phyloP scores from a whole-genome alignment of 768 basidiomycete genomes.

The Paxillus rubicundulus region DNA sequence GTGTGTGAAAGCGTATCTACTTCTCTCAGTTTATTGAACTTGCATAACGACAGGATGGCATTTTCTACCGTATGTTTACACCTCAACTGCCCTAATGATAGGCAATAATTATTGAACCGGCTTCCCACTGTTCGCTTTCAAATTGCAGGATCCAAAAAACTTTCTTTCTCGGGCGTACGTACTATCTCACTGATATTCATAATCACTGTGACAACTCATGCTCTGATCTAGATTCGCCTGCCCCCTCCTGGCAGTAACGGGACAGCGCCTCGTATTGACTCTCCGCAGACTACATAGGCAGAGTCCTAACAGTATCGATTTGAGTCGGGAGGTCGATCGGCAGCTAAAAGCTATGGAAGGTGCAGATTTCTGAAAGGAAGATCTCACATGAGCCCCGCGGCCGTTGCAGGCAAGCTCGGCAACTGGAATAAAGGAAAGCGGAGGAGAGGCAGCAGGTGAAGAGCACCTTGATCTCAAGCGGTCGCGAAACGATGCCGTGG shows the following conservation, averaged over 20 bases:
- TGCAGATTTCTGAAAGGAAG: background rate
- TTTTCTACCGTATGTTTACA: background rate
- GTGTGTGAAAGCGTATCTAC: background rate
- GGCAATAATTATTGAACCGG: background rate
- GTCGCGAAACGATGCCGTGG: background rate
- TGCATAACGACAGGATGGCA: background rate
- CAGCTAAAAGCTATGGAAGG: constrained; percentile 1
- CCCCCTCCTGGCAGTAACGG: constrained; percentile 14
- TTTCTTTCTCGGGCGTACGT: constrained; percentile 3
- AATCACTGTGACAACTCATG: background rate
- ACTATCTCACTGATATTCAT: background rate
- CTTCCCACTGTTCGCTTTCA: background rate
- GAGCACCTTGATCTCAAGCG: background rate
- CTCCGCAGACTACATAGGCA: constrained; percentile 8
- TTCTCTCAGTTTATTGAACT: background rate
- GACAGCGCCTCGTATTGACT: constrained; percentile 17
- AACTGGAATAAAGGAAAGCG: background rate
- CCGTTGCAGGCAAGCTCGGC: background rate
- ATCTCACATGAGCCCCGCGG: background rate
- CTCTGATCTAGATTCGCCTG: background rate
- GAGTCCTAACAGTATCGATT: background rate
- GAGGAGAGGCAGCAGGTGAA: background rate
- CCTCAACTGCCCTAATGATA: background rate
- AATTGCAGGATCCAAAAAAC: background rate
- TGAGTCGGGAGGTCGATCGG: constrained; percentile 5